Percentiles rank a stretch among this genome's conserved stretches.
Evolutionary conservation across 805 yeast genomes (phyloP).

Genomic region (Candida namnaoensis): DNA sequence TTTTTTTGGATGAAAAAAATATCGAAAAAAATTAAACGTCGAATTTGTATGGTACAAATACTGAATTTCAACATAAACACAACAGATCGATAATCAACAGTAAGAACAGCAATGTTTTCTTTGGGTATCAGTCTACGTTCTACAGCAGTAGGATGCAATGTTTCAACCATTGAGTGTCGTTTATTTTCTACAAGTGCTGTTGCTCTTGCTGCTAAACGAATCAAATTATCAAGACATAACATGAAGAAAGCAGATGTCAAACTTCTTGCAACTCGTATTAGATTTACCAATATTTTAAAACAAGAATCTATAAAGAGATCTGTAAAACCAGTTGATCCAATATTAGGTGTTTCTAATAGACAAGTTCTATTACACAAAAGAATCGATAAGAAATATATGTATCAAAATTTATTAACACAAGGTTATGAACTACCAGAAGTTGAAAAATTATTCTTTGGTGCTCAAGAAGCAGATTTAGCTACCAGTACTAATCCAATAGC

Average conservation of each 20-base stretch:
- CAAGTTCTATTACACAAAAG: not conserved
- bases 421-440: slow-evolving; percentile 57
- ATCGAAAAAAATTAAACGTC: too few species aligned
- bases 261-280: not conserved
- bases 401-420: slow-evolving; percentile 54
- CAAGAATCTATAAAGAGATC: slow-evolving; percentile 18
- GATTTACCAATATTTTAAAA: slow-evolving; percentile 6
- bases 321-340: slow-evolving; percentile 63
- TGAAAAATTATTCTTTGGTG: slow-evolving; percentile 71
- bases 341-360: slow-evolving; percentile 25
- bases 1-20: too few species aligned
- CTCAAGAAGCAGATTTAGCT: slow-evolving; percentile 50
- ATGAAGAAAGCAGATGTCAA: not conserved
- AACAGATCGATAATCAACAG: too few species aligned
- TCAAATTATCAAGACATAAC: not conserved
- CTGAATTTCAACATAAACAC: too few species aligned
- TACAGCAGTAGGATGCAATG: too few species aligned
- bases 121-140: too few species aligned
- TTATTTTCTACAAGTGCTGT: too few species aligned
- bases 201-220: too few species aligned
- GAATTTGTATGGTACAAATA: too few species aligned
- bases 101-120: too few species aligned
- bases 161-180: too few species aligned
- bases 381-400: slow-evolving; percentile 20
- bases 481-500: slow-evolving; percentile 17